Base-by-base conservation (phyloP, 805 yeast genomes). In the Candida adriatica region DNA sequence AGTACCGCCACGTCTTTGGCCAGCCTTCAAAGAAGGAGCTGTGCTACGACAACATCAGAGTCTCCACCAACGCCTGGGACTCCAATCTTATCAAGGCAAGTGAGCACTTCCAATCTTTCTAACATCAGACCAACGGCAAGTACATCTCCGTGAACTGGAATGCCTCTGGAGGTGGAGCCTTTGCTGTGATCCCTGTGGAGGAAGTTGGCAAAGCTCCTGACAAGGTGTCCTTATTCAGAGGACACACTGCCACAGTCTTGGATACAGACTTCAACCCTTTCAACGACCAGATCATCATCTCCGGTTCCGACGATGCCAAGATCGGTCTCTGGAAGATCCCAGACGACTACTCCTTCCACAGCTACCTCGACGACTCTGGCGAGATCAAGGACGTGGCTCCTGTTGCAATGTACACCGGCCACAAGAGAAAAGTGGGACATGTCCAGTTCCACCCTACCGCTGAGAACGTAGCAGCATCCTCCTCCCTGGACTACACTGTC, bases 211-310 rank as follows among this genome's bases (percentile, higher is more conserved):
- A 88, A 54, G 78, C 88, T 6, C 96, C 96, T 4, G 99, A 92
- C 47, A 75, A 79, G 39, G 88, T 87, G 29, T 92, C 98, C 2
- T 68, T 92, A 44, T 92, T 90, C 59, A 75, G 96, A 49, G 98
- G 98, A 11, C 98, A 90, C 57, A 82, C 88, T 19, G 96, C 95
- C 17, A 80, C 94, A 7, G 96, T 92, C 21, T 69, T 92, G 45
- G 99, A 92, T 60, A 90, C 97, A 0, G 95, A 84, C 36, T 92
- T 90, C 67, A 82, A 87, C 59, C 98, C 98, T 2, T 92, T 88
- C 56, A 73, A 90, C 54, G 78, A 76, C 37, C 66, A 70, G 43
- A 70, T 75, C 47, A 59, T 88, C 33, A 94, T 78, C 4, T 81
- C 94, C 30, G 78, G 83, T 27, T 79, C 94, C 18, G 90, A 82